Evolutionary conservation across 768 basidiomycete genomes (phyloP), one percentile per base, ranked within the genome.

Genomic region (Terana coerulea): DNA sequence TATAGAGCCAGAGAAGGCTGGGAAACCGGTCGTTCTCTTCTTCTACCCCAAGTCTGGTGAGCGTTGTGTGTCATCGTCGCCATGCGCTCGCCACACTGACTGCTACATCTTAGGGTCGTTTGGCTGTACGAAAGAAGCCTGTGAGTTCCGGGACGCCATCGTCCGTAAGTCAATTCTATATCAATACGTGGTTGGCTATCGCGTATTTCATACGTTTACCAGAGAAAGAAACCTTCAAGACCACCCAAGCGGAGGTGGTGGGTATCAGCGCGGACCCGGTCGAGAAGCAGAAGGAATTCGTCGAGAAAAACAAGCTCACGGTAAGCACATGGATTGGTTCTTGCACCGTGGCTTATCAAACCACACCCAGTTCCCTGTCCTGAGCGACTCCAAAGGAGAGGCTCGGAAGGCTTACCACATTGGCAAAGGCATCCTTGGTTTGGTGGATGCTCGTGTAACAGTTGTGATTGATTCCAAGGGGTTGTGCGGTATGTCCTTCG

Each of bases 101-200:
- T 29, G 30, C 19, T 17, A 21, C 11, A 30, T 36, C 39, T 40
- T 64, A 84, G 88, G 84, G 5, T 80, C 88, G 2, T 83, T 72
- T 45, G 89, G 86, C 5, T 92, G 91, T 67, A 94, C 88, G 15
- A 83, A 77, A 60, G 83, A 93, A 66, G 90, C 86, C 1, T 91
- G 89, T 60, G 75, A 82, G 47, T 91, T 94, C 67, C 79, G 91
- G 22, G 87, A 93, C 70, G 88, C 88, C 3, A 68, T 88, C 36
- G 78, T 72, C 30, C 80, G 86, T 86, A 51, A 50, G 78, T 64
- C 3, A n/a, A n/a, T n/a, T n/a, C 39, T 54, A 31, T 24, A 17
- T 7, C 5, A 28, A 21, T 22, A 33, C 28, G 25, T n/a, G 19
- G 15, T 25, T 44, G 33, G 22, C 21, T n/a, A n/a, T n/a, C n/a